phyloP scores from a whole-genome alignment of 306 rosid species.

The Dryas octopetala region DNA sequence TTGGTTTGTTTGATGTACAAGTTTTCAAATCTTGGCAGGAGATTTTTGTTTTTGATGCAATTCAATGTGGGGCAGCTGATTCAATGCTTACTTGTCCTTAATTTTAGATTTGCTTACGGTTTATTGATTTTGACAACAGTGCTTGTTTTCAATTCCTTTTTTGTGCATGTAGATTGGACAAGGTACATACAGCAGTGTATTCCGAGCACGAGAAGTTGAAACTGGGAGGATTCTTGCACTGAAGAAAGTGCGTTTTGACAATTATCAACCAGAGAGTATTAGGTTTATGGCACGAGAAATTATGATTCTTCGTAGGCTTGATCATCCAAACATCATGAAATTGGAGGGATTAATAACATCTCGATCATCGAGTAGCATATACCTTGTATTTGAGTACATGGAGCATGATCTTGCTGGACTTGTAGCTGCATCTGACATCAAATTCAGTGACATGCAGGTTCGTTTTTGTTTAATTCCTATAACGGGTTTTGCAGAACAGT shows the following conservation, averaged over 20 bases:
- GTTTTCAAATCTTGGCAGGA: background rate
- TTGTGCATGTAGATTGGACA: conserved; percentile 71
- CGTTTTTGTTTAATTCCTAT: conserved; percentile 1
- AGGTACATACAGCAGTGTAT: conserved; percentile 98
- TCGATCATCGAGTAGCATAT: conserved; percentile 69
- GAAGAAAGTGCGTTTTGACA: conserved; percentile 94
- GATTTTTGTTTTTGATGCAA: background rate
- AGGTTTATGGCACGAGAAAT: conserved; percentile 98
- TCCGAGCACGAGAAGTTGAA: conserved; percentile 82
- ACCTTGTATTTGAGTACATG: conserved; percentile 98
- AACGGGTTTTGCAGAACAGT: background rate
- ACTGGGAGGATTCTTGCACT: conserved; percentile 80
- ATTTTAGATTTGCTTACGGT: background rate
- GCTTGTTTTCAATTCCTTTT: background rate
- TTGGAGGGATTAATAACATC: conserved; percentile 89
- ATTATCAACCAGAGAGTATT: conserved; percentile 84
- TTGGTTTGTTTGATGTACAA: background rate
- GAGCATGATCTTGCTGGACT: conserved; percentile 99
- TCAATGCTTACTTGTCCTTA: background rate
- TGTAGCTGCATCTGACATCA: conserved; percentile 64
- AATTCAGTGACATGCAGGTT: conserved; percentile 78
- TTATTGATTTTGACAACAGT: background rate
- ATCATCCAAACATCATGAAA: conserved; percentile 95
- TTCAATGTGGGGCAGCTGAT: background rate
- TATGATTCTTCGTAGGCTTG: conserved; percentile 80